phyloP scores from a whole-genome alignment of 2,329 filamentous ascomycete genomes.

The Fusarium bulbicola region DNA sequence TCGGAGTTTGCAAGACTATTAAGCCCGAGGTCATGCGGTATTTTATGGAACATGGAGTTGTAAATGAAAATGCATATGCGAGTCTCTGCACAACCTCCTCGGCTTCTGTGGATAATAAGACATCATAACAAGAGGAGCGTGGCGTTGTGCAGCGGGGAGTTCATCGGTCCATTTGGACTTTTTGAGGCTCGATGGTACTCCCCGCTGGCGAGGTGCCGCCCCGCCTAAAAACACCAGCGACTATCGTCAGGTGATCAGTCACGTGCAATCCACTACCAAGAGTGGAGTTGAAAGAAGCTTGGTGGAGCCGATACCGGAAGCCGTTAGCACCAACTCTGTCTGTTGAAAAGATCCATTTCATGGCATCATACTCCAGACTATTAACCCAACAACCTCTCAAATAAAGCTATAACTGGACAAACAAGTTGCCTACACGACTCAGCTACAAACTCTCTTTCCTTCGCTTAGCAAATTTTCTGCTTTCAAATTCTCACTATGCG shows the following conservation, averaged over 20 bases:
- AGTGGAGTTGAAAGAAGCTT: neutral
- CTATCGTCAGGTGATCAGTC: neutral
- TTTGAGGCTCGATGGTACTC: neutral
- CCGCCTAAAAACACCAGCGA: neutral
- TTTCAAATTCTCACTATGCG: neutral
- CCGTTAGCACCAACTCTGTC: slow-evolving; percentile 11
- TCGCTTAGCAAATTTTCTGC: slow-evolving; percentile 1
- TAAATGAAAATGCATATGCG: neutral
- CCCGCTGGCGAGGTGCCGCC: neutral
- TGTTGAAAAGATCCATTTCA: neutral
- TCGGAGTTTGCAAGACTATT: slow-evolving; percentile 30
- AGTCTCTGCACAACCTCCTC: neutral
- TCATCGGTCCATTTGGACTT: slow-evolving; percentile 3
- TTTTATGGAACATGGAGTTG: neutral
- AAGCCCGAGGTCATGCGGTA: slow-evolving; percentile 22
- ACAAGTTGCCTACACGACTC: slow-evolving; percentile 13
- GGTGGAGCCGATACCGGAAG: neutral
- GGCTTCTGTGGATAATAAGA: neutral
- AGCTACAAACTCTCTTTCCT: neutral
- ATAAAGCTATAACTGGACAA: neutral
- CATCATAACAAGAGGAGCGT: neutral
- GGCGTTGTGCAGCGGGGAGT: slow-evolving; percentile 12
- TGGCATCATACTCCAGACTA: slow-evolving; percentile 7
- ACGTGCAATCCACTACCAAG: neutral
- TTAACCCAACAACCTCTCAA: neutral